Conservation (phyloP, 75 land plant species). For the Picea glauca region DNA sequence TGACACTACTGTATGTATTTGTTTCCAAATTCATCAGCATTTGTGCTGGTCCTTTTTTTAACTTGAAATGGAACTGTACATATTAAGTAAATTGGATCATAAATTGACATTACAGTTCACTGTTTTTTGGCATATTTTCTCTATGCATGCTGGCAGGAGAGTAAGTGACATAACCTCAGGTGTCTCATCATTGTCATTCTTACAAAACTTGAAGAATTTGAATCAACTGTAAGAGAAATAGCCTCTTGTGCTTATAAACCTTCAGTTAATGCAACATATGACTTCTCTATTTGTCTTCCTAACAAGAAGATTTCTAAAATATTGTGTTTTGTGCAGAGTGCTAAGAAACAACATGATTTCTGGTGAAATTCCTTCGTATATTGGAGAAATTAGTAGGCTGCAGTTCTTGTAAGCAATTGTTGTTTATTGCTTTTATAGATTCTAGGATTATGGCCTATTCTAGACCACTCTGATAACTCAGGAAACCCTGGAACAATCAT, state of each 20-base stretch:
- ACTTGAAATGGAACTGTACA: not conserved
- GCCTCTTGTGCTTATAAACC: not conserved
- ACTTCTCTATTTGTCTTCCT: not conserved
- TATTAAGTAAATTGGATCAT: conserved; percentile 2
- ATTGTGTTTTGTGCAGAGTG: conserved; percentile 11
- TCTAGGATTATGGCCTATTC: not conserved
- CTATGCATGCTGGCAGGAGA: conserved; percentile 14
- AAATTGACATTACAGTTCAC: not conserved
- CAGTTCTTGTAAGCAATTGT: conserved; percentile 16
- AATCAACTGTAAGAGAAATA: conserved; percentile 21
- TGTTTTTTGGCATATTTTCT: not conserved
- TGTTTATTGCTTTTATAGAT: not conserved
- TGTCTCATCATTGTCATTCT: conserved; percentile 23
- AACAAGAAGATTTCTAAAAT: not conserved
- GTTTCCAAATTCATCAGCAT: not conserved
- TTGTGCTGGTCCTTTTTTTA: not conserved
- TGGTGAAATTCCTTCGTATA: conserved; percentile 21
- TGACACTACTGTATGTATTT: conserved; percentile 21
- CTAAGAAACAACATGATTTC: conserved; percentile 28
- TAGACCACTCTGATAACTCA: not conserved
- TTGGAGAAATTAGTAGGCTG: conserved; percentile 15
- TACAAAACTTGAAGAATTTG: conserved; percentile 15
- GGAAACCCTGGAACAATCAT: not conserved
- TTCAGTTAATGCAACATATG: not conserved
- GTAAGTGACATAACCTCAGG: conserved; percentile 18